Percentiles rank a stretch among this genome's conserved stretches.
Evolutionary conservation across 2,329 filamentous ascomycete genomes (phyloP).

Genomic region (Penicillium olsonii): DNA sequence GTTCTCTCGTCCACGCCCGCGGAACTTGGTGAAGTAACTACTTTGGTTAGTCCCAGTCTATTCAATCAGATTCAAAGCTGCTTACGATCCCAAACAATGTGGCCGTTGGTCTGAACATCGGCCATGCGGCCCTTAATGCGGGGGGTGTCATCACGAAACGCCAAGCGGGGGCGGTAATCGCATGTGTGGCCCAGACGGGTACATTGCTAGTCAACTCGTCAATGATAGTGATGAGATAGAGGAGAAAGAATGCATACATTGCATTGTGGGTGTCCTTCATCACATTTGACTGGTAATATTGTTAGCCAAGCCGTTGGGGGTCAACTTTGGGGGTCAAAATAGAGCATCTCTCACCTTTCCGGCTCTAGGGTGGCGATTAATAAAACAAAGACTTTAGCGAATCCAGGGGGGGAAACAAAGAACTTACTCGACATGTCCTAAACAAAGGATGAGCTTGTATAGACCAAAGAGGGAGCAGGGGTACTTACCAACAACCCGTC

Average conservation of each 20-base stretch:
- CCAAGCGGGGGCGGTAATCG: slow-evolving; percentile 59
- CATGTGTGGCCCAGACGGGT: slow-evolving; percentile 57
- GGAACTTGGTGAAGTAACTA: slow-evolving; percentile 33
- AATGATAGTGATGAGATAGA: slow-evolving; percentile 5
- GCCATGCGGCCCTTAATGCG: slow-evolving; percentile 54
- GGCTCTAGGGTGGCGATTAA: slow-evolving; percentile 32
- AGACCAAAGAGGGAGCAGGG: not conserved
- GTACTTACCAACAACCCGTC: slow-evolving; percentile 55
- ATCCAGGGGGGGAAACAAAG: slow-evolving; percentile 2
- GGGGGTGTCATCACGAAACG: slow-evolving; percentile 57
- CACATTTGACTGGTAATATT: slow-evolving; percentile 54
- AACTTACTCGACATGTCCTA: slow-evolving; percentile 48
- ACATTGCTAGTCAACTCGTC: slow-evolving; percentile 48
- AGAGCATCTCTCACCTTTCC: slow-evolving; percentile 37
- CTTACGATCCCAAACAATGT: slow-evolving; percentile 60
- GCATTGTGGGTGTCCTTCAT: slow-evolving; percentile 57
- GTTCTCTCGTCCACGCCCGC: slow-evolving; percentile 24
- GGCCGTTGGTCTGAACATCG: slow-evolving; percentile 54
- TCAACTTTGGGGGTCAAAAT: not conserved
- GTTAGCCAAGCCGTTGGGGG: slow-evolving; percentile 15
- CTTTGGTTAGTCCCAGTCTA: slow-evolving; percentile 15
- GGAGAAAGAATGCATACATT: slow-evolving; percentile 44
- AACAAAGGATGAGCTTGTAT: slow-evolving; percentile 14
- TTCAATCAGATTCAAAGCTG: slow-evolving; percentile 9
- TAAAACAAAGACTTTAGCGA: slow-evolving; percentile 3